Evolutionary conservation across 2,329 filamentous ascomycete species (phyloP).

Genomic region (Pseudogymnoascus sp.): DNA sequence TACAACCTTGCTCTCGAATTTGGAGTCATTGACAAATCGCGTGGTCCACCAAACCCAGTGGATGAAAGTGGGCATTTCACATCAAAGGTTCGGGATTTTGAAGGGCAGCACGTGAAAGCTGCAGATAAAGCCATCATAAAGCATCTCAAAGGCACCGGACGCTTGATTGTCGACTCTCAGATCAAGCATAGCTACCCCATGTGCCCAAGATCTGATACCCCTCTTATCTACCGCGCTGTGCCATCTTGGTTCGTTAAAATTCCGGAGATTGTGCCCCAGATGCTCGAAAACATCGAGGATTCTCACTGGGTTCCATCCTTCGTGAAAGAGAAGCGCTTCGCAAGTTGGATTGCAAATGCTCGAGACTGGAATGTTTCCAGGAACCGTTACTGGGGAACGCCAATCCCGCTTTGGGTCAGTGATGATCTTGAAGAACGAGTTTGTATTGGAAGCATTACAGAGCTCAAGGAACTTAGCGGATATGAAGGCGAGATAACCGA

Average conservation of each 20-base stretch:
- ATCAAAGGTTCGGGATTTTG: conserved; percentile 68
- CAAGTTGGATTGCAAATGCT: conserved; percentile 84
- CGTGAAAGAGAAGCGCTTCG: conserved; percentile 86
- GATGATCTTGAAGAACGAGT: conserved; percentile 82
- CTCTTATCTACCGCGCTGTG: conserved; percentile 84
- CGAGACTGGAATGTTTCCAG: conserved; percentile 93
- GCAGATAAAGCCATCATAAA: conserved; percentile 94
- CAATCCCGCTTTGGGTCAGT: conserved; percentile 84
- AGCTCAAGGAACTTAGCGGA: conserved; percentile 80
- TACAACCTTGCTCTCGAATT: conserved; percentile 72
- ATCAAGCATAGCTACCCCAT: conserved; percentile 88
- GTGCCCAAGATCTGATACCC: conserved; percentile 92
- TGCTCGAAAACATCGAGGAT: conserved; percentile 82
- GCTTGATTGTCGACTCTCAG: conserved; percentile 77
- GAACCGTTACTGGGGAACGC: conserved; percentile 93
- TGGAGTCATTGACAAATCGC: conserved; percentile 68
- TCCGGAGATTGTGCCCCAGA: conserved; percentile 70
- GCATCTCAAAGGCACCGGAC: conserved; percentile 66
- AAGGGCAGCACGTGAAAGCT: conserved; percentile 79
- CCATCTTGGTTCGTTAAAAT: conserved; percentile 95
- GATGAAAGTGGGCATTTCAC: conserved; percentile 77
- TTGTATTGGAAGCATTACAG: conserved; percentile 75
- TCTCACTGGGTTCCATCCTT: conserved; percentile 88
- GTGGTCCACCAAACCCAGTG: conserved; percentile 84
- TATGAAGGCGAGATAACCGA: conserved; percentile 75